phyloP scores from a whole-genome alignment of 768 basidiomycete genomes.

The Astraeus odoratus region DNA sequence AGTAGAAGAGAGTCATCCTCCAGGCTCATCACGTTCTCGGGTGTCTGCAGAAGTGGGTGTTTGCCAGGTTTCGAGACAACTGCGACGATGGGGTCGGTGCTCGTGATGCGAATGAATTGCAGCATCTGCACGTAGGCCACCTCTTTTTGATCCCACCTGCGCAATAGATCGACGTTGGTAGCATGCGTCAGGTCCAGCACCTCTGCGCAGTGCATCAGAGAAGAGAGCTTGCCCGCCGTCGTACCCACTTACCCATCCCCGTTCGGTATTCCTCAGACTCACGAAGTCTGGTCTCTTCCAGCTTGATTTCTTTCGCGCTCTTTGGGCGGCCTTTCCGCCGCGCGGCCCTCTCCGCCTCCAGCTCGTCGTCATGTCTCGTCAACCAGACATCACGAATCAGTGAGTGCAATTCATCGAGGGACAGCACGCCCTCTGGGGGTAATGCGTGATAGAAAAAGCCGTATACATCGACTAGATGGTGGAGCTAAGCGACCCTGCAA shows the following conservation, averaged over 20 bases:
- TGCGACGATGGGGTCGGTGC: conserved; percentile 38
- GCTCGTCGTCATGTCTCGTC: conserved; percentile 57
- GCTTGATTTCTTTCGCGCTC: conserved; percentile 53
- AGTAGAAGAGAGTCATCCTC: conserved; percentile 22
- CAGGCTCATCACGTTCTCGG: conserved; percentile 21
- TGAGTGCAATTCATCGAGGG: conserved; percentile 59
- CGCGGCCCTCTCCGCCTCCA: conserved; percentile 51
- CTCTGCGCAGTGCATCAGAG: conserved; percentile 38
- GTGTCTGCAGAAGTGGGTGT: conserved; percentile 33
- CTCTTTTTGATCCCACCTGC: conserved; percentile 74
- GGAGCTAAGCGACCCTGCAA: neutral
- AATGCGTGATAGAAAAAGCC: conserved; percentile 72
- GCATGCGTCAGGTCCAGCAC: conserved; percentile 71
- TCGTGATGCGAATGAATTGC: conserved; percentile 71
- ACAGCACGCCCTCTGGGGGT: conserved; percentile 50
- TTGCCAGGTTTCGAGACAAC: conserved; percentile 57
- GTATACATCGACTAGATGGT: conserved; percentile 53
- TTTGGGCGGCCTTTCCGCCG: conserved; percentile 74
- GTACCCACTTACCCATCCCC: conserved; percentile 59
- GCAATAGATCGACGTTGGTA: conserved; percentile 63
- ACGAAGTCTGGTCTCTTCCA: conserved; percentile 64
- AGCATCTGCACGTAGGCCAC: conserved; percentile 62
- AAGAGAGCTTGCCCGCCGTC: conserved; percentile 2
- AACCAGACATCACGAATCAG: conserved; percentile 67
- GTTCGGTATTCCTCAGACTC: conserved; percentile 73